A percentile compares a stretch with the other conserved stretches of the same genome.
phyloP scores from a whole-genome alignment of 768 basidiomycete species.

The Termitomyces eurrhizus region DNA sequence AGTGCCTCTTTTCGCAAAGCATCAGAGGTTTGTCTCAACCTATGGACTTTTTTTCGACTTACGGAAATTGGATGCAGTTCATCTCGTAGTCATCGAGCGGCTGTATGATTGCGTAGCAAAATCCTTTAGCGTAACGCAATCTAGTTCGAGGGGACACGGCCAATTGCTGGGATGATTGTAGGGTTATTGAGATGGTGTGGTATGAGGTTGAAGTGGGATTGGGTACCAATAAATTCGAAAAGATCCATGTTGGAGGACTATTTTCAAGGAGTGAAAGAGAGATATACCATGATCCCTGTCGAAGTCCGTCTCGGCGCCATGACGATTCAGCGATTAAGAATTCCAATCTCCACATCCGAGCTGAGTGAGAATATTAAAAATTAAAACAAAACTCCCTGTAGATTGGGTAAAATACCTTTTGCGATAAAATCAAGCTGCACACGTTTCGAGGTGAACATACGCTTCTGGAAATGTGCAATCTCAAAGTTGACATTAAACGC shows the following conservation, averaged over 20 bases:
- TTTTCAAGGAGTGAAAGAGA: slow-evolving; percentile 48
- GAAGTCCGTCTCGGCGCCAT: slow-evolving; percentile 9
- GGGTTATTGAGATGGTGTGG: slow-evolving; percentile 29
- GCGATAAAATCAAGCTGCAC: slow-evolving; percentile 67
- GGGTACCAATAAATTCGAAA: slow-evolving; percentile 45
- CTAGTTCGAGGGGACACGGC: slow-evolving; percentile 20
- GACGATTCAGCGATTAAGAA: slow-evolving; percentile 33
- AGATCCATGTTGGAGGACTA: slow-evolving; percentile 55
- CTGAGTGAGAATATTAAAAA: slow-evolving; percentile 21
- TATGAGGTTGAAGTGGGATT: slow-evolving; percentile 13
- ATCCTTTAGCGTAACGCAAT: not conserved
- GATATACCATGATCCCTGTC: slow-evolving; percentile 44
- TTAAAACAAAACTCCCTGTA: no score
- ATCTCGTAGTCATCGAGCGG: slow-evolving; percentile 35
- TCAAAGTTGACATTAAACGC: slow-evolving; percentile 51
- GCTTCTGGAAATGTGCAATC: slow-evolving; percentile 59
- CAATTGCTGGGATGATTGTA: slow-evolving; percentile 32
- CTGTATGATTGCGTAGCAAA: slow-evolving; percentile 28
- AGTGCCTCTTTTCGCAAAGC: slow-evolving; percentile 29
- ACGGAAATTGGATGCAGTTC: slow-evolving; percentile 52
- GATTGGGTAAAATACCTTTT: slow-evolving; percentile 25
- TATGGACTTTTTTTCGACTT: slow-evolving; percentile 16
- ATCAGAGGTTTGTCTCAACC: not conserved
- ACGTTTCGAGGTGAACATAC: slow-evolving; percentile 60
- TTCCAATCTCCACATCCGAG: slow-evolving; percentile 52